A percentile compares a stretch with the other conserved stretches of the same genome.
Conservation (phyloP, 1,284 basidiomycete genomes). For the Rhodotorula glutinis region DNA sequence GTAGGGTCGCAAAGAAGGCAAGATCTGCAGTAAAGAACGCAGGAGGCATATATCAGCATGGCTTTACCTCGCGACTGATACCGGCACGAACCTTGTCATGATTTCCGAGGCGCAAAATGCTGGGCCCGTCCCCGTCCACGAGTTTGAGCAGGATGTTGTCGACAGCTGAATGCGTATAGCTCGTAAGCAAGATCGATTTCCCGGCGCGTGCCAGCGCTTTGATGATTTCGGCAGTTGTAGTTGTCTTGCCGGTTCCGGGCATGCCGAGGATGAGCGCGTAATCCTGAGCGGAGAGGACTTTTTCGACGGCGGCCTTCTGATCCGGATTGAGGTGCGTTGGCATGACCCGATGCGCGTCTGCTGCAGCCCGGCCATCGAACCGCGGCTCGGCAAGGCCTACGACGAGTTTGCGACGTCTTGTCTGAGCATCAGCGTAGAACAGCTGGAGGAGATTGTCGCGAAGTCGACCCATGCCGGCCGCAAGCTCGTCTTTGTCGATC, state of each 20-base stretch:
- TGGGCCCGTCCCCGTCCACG: conserved; percentile 49
- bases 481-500: conserved; percentile 90
- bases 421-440: conserved; percentile 69
- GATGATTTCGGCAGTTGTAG: conserved; percentile 86
- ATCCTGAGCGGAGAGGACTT: conserved; percentile 74
- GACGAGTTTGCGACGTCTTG: conserved; percentile 64
- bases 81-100: conserved; percentile 74
- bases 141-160: conserved; percentile 87
- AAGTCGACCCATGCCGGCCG: conserved; percentile 78
- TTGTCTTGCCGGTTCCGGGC: conserved; percentile 98
- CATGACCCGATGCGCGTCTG: conserved; percentile 17
- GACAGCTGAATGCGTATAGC: conserved; percentile 96
- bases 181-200: conserved; percentile 82
- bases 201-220: conserved; percentile 70
- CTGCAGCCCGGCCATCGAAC: conserved; percentile 52
- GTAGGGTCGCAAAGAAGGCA: conserved; percentile 65
- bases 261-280: conserved; percentile 92
- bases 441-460: conserved; percentile 85
- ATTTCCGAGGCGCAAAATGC: conserved; percentile 82
- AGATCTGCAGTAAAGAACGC: conserved; percentile 28
- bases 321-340: conserved; percentile 63
- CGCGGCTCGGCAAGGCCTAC: conserved; percentile 74
- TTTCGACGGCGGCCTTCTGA: conserved; percentile 69
- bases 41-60: conserved; percentile 2
- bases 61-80: not conserved